Conservation (phyloP, 805 yeast genomes). For the Hanseniaspora thailandica region DNA sequence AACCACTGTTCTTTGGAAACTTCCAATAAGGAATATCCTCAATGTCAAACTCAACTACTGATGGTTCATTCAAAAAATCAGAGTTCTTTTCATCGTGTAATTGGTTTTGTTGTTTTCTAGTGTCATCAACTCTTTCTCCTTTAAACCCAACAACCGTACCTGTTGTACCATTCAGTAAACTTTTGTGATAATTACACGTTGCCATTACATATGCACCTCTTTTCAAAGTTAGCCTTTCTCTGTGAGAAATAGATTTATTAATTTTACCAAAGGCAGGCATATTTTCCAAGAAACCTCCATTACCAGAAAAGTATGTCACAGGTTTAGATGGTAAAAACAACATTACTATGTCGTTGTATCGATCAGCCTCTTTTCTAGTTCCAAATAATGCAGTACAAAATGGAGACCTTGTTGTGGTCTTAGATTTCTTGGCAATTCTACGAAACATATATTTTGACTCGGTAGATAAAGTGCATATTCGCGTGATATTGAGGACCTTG, state of each 20-base stretch:
- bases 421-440: too few relatives aligned
- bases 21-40: too few relatives aligned
- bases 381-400: slow-evolving; percentile 24
- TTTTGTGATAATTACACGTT: slow-evolving; percentile 60
- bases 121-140: too few relatives aligned
- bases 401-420: too few relatives aligned
- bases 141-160: slow-evolving; percentile 60
- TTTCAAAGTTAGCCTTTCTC: slow-evolving; percentile 44
- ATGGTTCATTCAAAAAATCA: too few relatives aligned
- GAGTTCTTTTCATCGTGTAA: too few relatives aligned
- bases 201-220: slow-evolving; percentile 75
- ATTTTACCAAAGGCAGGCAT: neutral
- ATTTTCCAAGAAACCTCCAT: neutral
- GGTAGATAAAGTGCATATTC: too few relatives aligned
- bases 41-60: neutral
- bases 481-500: too few relatives aligned
- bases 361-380: slow-evolving; percentile 61
- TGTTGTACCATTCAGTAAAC: slow-evolving; percentile 64
- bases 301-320: slow-evolving; percentile 31
- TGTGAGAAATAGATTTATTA: slow-evolving; percentile 45
- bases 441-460: too few relatives aligned
- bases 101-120: too few relatives aligned
- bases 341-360: slow-evolving; percentile 47
- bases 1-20: too few relatives aligned
- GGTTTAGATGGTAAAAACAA: slow-evolving; percentile 35